These are phyloP conservation scores for Teunomyces panamensis DNA, from an alignment of 805 yeast species.

Conservation along the genomic window DNA sequence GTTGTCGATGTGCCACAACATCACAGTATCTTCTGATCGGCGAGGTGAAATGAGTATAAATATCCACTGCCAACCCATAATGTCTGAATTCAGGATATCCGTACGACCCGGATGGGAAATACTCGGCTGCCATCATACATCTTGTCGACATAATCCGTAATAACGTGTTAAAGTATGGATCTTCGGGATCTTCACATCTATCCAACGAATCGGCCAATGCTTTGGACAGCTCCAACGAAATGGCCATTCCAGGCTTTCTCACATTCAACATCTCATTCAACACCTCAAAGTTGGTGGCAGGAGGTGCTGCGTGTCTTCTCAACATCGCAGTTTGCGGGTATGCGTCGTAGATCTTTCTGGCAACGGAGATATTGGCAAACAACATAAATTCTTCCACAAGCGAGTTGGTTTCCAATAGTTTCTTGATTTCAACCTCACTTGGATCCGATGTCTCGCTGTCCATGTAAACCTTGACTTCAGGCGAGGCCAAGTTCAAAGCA, in stretches of 20 bases:
- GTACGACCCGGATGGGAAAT: conserved; percentile 86
- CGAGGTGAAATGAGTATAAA: conserved; percentile 96
- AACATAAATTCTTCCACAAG: conserved; percentile 98
- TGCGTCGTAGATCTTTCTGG: conserved; percentile 85
- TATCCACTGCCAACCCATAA: conserved; percentile 96
- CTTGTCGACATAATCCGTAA: conserved; percentile 96
- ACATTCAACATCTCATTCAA: conserved; percentile 85
- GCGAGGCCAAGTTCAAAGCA: conserved; percentile 94
- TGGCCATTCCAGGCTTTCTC: conserved; percentile 63
- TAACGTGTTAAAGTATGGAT: conserved; percentile 89
- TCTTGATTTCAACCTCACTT: conserved; percentile 88
- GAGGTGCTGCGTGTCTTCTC: conserved; percentile 97
- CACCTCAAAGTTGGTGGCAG: conserved; percentile 85
- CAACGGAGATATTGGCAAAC: conserved; percentile 94
- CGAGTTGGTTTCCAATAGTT: conserved; percentile 86
- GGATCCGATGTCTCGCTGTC: conserved; percentile 98
- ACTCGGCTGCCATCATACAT: conserved; percentile 99
- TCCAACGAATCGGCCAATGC: conserved; percentile 93
- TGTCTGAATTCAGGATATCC: conserved; percentile 92
- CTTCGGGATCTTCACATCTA: conserved; percentile 75
- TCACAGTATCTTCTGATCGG: conserved; percentile 98
- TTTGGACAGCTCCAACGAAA: conserved; percentile 81
- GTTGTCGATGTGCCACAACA: conserved; percentile 93
- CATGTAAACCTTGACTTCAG: conserved; percentile 96
- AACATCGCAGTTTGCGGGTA: conserved; percentile 98